phyloP scores from a whole-genome alignment of 345 rosid genomes.

The Lagerstroemia speciosa region DNA sequence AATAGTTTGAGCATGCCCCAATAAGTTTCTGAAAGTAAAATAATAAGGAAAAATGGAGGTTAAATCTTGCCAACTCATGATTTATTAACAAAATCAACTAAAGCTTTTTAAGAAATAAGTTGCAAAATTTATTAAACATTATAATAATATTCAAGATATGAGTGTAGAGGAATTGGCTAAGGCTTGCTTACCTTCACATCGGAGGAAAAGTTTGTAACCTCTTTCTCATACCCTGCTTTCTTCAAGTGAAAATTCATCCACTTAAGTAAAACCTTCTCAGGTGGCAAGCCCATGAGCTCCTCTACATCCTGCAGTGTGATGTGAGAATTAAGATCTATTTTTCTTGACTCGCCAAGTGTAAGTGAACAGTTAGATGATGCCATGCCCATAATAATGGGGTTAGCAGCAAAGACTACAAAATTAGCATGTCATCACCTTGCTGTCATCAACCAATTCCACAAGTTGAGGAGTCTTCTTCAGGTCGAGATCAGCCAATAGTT shows the following conservation, averaged over 20 bases:
- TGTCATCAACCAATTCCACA: slow-evolving; percentile 75
- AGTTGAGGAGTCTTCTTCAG: slow-evolving; percentile 96
- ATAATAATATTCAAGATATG: neutral
- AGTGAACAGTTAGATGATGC: neutral
- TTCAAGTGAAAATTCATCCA: slow-evolving; percentile 99
- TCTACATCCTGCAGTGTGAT: slow-evolving; percentile 65
- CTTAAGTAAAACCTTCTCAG: slow-evolving; percentile 88
- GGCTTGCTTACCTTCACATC: slow-evolving; percentile 73
- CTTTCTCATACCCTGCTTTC: slow-evolving; percentile 82
- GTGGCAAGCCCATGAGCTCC: slow-evolving; percentile 85
- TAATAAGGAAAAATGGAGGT: no score
- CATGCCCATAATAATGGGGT: neutral
- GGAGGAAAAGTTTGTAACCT: slow-evolving; percentile 87
- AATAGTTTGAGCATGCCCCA: no score
- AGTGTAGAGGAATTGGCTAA: neutral
- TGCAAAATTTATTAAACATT: neutral
- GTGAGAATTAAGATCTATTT: neutral
- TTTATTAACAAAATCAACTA: neutral
- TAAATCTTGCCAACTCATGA: no score
- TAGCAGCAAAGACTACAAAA: neutral
- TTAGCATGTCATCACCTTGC: slow-evolving; percentile 34
- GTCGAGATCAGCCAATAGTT: slow-evolving; percentile 84
- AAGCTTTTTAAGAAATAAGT: neutral
- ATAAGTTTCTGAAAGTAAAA: no score
- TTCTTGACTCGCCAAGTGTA: neutral